Percentiles rank a stretch among this genome's conserved stretches.
Evolutionary conservation across 2,329 filamentous ascomycete species (phyloP).

Genomic region (Claviceps purpurea): DNA sequence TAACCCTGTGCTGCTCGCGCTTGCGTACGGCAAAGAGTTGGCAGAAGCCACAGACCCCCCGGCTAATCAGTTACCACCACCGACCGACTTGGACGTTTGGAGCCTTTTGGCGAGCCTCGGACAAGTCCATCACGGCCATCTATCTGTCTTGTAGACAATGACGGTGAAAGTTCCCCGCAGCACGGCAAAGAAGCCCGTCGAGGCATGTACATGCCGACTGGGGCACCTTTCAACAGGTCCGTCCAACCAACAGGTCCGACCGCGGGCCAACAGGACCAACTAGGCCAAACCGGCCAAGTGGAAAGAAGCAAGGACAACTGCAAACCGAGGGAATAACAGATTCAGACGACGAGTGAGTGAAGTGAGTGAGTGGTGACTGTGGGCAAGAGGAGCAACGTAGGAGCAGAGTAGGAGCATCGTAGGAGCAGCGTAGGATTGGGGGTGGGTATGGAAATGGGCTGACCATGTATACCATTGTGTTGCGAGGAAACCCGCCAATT

Average conservation of each 20-base stretch:
- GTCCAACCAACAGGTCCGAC: too few species aligned
- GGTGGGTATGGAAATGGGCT: conserved; percentile 21
- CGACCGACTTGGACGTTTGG: not conserved
- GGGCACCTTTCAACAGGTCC: too few species aligned
- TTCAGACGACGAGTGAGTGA: conserved; percentile 13
- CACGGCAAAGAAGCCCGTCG: too few species aligned
- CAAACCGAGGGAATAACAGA: conserved; percentile 10
- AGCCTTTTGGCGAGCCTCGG: too few species aligned
- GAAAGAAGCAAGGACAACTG: conserved; percentile 10
- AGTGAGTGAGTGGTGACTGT: conserved; percentile 12
- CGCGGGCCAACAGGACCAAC: too few species aligned
- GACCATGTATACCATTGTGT: conserved; percentile 13
- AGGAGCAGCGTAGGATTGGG: conserved; percentile 15
- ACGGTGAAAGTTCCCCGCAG: too few species aligned
- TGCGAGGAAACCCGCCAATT: not conserved
- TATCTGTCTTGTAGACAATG: too few species aligned
- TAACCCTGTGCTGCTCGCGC: conserved; percentile 16
- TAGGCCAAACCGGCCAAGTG: conserved; percentile 11
- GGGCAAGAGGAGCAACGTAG: conserved; percentile 18
- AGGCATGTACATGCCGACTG: too few species aligned
- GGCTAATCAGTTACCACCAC: not conserved
- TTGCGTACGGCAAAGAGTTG: conserved; percentile 13
- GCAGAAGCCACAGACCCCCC: not conserved
- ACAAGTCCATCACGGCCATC: too few species aligned
- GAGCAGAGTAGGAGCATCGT: conserved; percentile 16